Evolutionary conservation across 2,329 filamentous ascomycete genomes (phyloP), one percentile per base, ranked within the genome.

Genomic region (Colletotrichum sp.): DNA sequence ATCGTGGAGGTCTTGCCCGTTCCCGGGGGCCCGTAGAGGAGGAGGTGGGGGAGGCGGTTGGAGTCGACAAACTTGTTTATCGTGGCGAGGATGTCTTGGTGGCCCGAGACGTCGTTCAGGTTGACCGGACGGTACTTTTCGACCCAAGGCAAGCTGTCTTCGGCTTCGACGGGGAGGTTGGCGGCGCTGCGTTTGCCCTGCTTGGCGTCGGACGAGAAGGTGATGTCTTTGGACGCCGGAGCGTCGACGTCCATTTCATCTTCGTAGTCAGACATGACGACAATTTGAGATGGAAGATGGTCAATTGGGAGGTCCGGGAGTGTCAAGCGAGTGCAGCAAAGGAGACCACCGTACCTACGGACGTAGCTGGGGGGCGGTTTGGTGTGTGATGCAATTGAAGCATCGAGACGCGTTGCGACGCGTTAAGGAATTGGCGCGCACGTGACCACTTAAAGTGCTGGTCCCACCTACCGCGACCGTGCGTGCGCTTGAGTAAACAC

Each of bases 1-100:
- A 99, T 95, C 3, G 97, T 99, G 7, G 96, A 99, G 0, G 97
- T 99, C 88, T 99, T 99, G 81, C 97, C 97, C 0, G 97, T 99
- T 76, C 97, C 97, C 0, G 97, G 97, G 7, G 97, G 97, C 0
- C 97, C 97, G 83, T 99, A 99, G 77, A 99, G 94, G 18, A 99
- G 93, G 55, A 99, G 93, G 88, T 99, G 97, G 9, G 97, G 97
- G 69, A 99, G 90, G 79, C 96, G 92, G 86, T 99, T 99, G 73
- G 95, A 92, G 83, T 99, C 96, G 83, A 99, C 92, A 81, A 99
- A 99, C 84, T 96, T 97, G 89, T 98, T 98, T 87, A 99, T 98
- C 3, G 97, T 99, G 6, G 96, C 93, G 78, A 99, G 92, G 82
- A 99, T 99, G 85, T 99, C 97, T 83, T 98, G 95, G 85, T 99